Percentiles rank a stretch among this genome's conserved stretches.
Conservation (phyloP, 1,284 basidiomycete genomes). For the Golubevia pallescens region DNA sequence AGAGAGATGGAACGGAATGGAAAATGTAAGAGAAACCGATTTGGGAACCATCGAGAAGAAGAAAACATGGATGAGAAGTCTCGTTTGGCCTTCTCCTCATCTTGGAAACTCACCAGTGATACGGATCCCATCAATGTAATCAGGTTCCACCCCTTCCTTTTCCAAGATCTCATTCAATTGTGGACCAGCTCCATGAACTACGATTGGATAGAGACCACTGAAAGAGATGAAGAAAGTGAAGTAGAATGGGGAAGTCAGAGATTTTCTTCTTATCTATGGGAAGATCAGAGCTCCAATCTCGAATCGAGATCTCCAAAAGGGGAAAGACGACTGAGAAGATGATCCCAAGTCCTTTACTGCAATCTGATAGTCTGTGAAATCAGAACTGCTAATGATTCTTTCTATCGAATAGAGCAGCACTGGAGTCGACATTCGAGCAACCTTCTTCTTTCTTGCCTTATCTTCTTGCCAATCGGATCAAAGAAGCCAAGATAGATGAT, state of each 20-base stretch:
- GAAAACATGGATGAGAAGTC: background rate
- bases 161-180: conserved; percentile 64
- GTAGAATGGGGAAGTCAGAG: no score
- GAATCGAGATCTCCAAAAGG: no score
- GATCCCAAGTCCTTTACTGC: no score
- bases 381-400: background rate
- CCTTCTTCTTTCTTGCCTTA: no score
- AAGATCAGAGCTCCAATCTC: no score
- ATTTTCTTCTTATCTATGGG: no score
- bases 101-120: conserved; percentile 38
- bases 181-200: conserved; percentile 62
- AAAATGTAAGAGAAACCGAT: background rate
- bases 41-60: background rate
- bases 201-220: conserved; percentile 59
- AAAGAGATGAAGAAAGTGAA: background rate
- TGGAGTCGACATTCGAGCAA: no score
- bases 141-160: conserved; percentile 60
- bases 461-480: no score
- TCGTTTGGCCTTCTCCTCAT: no score
- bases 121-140: conserved; percentile 64
- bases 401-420: background rate
- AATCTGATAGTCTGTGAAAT: no score
- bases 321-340: no score
- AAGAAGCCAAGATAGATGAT: no score
- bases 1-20: conserved; percentile 7